phyloP scores from a whole-genome alignment of 164 flowering plant species.

The Sextonia rubra region DNA sequence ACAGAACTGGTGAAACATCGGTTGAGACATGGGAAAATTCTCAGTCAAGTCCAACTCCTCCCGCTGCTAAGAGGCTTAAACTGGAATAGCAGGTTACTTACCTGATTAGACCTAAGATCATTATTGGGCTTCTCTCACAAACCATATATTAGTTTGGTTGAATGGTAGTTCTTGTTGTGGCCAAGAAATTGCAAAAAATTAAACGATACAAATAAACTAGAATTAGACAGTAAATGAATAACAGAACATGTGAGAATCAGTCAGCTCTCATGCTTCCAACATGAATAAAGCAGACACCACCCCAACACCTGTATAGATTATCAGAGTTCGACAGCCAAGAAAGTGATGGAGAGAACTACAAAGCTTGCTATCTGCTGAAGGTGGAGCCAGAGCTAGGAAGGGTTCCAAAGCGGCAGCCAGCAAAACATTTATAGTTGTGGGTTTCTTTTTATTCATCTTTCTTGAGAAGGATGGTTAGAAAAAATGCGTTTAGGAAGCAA shows the following conservation, averaged over 20 bases:
- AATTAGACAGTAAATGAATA: conserved; percentile 1
- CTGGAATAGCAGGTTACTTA: conserved; percentile 29
- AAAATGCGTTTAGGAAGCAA: conserved; percentile 15
- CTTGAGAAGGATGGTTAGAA: neutral
- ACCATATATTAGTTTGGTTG: conserved; percentile 23
- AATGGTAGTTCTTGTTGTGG: conserved; percentile 31
- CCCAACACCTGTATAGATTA: conserved; percentile 31
- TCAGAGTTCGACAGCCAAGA: conserved; percentile 32
- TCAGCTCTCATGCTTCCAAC: conserved; percentile 28
- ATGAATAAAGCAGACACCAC: conserved; percentile 30
- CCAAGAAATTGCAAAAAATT: neutral
- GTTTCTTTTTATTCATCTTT: conserved; percentile 5
- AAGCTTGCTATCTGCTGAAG: conserved; percentile 7
- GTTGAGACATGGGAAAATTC: conserved; percentile 60
- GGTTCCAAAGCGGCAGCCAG: conserved; percentile 3
- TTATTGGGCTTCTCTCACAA: conserved; percentile 16
- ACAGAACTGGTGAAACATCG: conserved; percentile 59
- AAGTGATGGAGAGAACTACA: neutral
- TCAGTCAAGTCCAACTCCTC: conserved; percentile 18
- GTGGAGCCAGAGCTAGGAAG: conserved; percentile 6
- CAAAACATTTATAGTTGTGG: conserved; percentile 2
- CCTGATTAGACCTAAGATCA: conserved; percentile 25
- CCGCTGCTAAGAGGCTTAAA: conserved; percentile 51
- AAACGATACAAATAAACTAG: conserved; percentile 2
- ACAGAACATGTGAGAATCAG: conserved; percentile 22